Conservation (phyloP, 371 early-diverging fungal species). For the Entomophthora muscae region DNA sequence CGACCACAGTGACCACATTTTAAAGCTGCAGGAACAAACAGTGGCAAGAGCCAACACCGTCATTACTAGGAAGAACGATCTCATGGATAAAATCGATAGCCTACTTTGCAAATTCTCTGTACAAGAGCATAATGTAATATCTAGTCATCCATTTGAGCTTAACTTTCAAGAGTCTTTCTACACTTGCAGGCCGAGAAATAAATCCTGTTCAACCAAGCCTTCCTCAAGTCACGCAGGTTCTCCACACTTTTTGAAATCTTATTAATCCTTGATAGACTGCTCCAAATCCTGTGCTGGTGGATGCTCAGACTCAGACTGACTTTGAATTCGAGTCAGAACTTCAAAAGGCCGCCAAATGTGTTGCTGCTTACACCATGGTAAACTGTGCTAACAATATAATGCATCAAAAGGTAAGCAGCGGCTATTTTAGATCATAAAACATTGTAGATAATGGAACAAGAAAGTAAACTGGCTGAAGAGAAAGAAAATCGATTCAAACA, state of each 20-base stretch:
- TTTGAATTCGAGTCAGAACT: background rate
- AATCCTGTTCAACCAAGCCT: too few relatives aligned
- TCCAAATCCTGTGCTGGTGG: background rate
- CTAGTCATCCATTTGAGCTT: too few relatives aligned
- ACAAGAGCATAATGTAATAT: background rate
- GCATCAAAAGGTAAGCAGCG: background rate
- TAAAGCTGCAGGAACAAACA: background rate
- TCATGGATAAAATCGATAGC: background rate
- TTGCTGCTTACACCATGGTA: background rate
- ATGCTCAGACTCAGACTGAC: background rate
- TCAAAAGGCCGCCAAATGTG: background rate
- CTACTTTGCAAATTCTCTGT: background rate
- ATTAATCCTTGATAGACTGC: background rate
- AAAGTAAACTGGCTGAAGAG: background rate
- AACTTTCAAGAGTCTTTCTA: too few relatives aligned
- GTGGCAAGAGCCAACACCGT: background rate
- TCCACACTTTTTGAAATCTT: too few relatives aligned
- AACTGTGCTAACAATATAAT: background rate
- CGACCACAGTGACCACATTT: background rate
- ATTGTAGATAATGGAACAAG: background rate
- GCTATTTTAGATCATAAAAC: background rate
- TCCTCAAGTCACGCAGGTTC: too few relatives aligned
- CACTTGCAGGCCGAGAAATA: too few relatives aligned
- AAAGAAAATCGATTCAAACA: background rate
- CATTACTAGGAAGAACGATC: background rate